Percentiles rank a stretch among this genome's conserved stretches.
phyloP scores from a whole-genome alignment of 1,139 yeast genomes.

The Hyphopichia khmerensis region DNA sequence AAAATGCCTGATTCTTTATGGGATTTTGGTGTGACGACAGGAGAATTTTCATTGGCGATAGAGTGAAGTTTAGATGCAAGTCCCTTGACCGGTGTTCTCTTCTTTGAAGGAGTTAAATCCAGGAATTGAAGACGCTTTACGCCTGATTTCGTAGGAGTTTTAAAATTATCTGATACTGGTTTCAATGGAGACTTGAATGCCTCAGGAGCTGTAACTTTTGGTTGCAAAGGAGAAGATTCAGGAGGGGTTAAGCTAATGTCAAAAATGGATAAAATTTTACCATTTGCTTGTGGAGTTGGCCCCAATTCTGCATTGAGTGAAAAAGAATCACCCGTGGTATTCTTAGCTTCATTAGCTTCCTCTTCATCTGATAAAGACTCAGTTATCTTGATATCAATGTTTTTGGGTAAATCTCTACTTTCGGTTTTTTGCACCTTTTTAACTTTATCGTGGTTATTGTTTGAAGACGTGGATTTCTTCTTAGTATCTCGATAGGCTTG shows the following conservation, averaged over 20 bases:
- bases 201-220: not conserved
- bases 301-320: slow-evolving; percentile 46
- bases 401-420: not conserved
- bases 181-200: not conserved
- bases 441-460: not conserved
- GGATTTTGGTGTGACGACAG: slow-evolving; percentile 5
- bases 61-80: slow-evolving; percentile 9
- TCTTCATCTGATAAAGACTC: slow-evolving; percentile 3
- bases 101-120: slow-evolving; percentile 12
- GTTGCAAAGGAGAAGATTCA: slow-evolving; percentile 41
- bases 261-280: slow-evolving; percentile 65
- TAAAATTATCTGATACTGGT: slow-evolving; percentile 17
- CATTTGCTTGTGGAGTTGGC: slow-evolving; percentile 76
- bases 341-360: not conserved
- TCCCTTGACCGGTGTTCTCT: slow-evolving; percentile 4
- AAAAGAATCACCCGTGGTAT: not conserved
- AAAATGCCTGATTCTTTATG: slow-evolving; percentile 5
- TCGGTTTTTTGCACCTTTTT: not conserved
- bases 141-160: slow-evolving; percentile 34
- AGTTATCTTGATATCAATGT: not conserved
- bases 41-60: slow-evolving; percentile 9
- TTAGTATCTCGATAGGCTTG: slow-evolving; percentile 39
- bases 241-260: slow-evolving; percentile 52
- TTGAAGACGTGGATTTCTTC: slow-evolving; percentile 3
- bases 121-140: slow-evolving; percentile 10